Evolutionary conservation across 2,329 filamentous ascomycete species (phyloP).

Genomic region (Xylariaceae sp.): DNA sequence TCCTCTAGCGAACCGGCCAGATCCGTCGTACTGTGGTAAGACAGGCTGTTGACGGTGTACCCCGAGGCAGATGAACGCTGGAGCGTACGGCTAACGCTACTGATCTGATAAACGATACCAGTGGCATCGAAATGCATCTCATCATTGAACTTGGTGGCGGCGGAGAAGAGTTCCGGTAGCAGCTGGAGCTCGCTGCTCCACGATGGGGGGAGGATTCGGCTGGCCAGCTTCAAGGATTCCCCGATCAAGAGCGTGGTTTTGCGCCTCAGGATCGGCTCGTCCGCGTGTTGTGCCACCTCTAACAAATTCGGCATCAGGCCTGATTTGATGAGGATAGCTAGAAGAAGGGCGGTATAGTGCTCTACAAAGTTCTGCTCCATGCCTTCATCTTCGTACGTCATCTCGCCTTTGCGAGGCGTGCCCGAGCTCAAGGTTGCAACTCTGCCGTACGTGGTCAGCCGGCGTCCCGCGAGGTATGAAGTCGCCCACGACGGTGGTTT

Average conservation of each 20-base stretch:
- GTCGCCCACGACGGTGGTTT: constrained; percentile 94
- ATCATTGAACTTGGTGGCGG: constrained; percentile 65
- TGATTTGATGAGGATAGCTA: constrained; percentile 79
- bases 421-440: constrained; percentile 72
- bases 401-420: constrained; percentile 43
- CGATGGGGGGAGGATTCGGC: constrained; percentile 72
- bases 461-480: constrained; percentile 85
- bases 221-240: constrained; percentile 84
- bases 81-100: constrained; percentile 89
- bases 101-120: constrained; percentile 93
- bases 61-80: constrained; percentile 66
- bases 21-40: constrained; percentile 41
- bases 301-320: constrained; percentile 62
- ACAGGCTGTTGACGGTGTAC: constrained; percentile 33
- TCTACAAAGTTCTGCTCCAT: constrained; percentile 81
- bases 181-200: constrained; percentile 85
- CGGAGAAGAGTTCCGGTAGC: constrained; percentile 76
- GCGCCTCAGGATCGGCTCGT: constrained; percentile 67
- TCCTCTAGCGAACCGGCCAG: constrained; percentile 51
- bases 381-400: constrained; percentile 58
- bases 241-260: constrained; percentile 89
- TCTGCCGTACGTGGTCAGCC: constrained; percentile 93
- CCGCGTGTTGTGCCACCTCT: constrained; percentile 61
- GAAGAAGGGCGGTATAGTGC: constrained; percentile 84
- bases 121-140: constrained; percentile 75